Percentiles rank a stretch among this genome's conserved stretches.
phyloP scores from a whole-genome alignment of 768 basidiomycete species.

The Suillus decipiens region DNA sequence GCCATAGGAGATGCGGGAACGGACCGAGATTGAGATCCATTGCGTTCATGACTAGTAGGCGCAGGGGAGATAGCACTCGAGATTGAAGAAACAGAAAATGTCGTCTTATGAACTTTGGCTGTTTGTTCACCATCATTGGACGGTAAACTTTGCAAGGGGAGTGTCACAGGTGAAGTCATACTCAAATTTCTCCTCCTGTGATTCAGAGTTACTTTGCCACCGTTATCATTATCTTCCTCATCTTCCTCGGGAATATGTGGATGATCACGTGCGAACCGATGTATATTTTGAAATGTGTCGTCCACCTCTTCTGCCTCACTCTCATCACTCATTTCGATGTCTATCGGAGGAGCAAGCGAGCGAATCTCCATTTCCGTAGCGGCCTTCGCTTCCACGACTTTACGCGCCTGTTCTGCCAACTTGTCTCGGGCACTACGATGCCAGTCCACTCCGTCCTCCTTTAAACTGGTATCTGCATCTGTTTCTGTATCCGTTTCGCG shows the following conservation, averaged over 20 bases:
- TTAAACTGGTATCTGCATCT: slow-evolving; percentile 53
- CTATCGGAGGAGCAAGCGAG: slow-evolving; percentile 60
- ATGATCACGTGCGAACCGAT: slow-evolving; percentile 45
- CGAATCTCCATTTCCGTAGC: slow-evolving; percentile 47
- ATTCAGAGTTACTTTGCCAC: slow-evolving; percentile 25
- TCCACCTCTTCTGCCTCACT: slow-evolving; percentile 70
- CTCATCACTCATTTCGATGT: slow-evolving; percentile 78
- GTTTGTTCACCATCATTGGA: slow-evolving; percentile 19
- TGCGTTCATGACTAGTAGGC: neutral
- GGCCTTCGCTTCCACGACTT: slow-evolving; percentile 49
- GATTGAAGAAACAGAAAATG: slow-evolving; percentile 18
- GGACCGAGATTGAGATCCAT: slow-evolving; percentile 25
- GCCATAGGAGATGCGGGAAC: slow-evolving; percentile 31
- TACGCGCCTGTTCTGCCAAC: slow-evolving; percentile 69
- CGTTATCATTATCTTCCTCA: slow-evolving; percentile 49
- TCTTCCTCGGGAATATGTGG: slow-evolving; percentile 73
- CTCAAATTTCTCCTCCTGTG: slow-evolving; percentile 24
- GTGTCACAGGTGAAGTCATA: slow-evolving; percentile 37
- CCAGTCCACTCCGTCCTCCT: slow-evolving; percentile 53
- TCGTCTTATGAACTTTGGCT: slow-evolving; percentile 18
- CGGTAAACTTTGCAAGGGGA: slow-evolving; percentile 21
- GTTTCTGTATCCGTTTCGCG: slow-evolving; percentile 47
- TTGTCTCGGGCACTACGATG: slow-evolving; percentile 65
- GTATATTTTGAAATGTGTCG: slow-evolving; percentile 38
- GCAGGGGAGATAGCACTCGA: slow-evolving; percentile 16